Evolutionary conservation across 768 basidiomycete species (phyloP), one percentile per base, ranked within the genome.

Genomic region (Leucocoprinus birnbaumii): DNA sequence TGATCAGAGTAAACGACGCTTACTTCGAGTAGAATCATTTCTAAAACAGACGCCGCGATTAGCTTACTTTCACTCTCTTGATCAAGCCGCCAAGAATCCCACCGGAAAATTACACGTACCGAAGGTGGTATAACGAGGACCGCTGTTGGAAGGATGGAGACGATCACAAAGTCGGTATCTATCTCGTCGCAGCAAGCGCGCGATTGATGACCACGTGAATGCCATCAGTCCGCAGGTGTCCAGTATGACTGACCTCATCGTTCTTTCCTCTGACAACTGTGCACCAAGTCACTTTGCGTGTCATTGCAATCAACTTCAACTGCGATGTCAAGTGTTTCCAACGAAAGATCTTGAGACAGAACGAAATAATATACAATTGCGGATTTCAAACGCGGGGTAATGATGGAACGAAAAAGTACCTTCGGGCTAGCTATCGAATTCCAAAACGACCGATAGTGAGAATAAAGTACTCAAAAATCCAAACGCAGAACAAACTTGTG

Each of bases 1-100:
- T 3, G 16, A 44, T 27, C n/a, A n/a, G n/a, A n/a, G n/a, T n/a
- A n/a, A 9, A 18, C 21, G 8, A 26, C 53, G 59, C 72, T 53
- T 66, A 91, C 91, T 80, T 94, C 91, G 61, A 94, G 85, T 26
- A 94, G 77, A 70, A 93, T 94, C 91, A 93, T 93, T 57, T 41
- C 55, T 55, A 44, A 46, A 13, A 21, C 43, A 25, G 18, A 55
- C 14, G 31, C n/a, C 14, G 21, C 22, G 16, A 42, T 43, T 19
- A 43, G 40, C 24, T 18, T 24, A 9, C 25, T 18, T 31, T 34
- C 25, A 18, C 13, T 31, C 42, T 7, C 16, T 22, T 21, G 16
- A 50, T 37, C 48, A 38, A n/a, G 26, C 2, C 31, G 26, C 9
- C 16, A 25, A 31, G 5, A 8, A 14, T 13, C 52, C 13, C 25